Evolutionary conservation across 2,329 filamentous ascomycete genomes (phyloP), one percentile per base, ranked within the genome.

Genomic region (Gnomoniopsis sp.): DNA sequence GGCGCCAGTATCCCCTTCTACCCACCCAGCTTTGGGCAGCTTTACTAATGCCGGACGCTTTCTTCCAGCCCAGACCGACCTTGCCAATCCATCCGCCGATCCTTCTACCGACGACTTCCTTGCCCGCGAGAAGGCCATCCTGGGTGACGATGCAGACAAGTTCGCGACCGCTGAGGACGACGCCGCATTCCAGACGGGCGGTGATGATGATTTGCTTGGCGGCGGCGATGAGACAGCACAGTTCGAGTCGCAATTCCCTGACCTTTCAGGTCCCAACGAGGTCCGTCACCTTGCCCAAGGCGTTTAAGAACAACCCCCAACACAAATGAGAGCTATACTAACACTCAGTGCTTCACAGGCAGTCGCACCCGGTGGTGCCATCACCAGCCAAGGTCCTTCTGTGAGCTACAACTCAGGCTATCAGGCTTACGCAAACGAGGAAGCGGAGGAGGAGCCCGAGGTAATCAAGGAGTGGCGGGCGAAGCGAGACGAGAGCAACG

Each of bases 401-500:
- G 79, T 86, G 49, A 81, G 72, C 72, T 86, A 84, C 74, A 86
- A 85, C 71, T 86, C 83, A 2, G 83, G 83, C 63, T 86, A 79
- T 71, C 77, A 81, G 64, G 79, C 86, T 57, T 80, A 79, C 59
- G 78, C 75, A 43, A 73, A 77, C 61, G 72, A 75, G 60, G 53
- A 56, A 33, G 53, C 19, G 17, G 92, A 96, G 69, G 86, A 91
- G 70, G 95, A 98, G 74, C 87, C 93, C 19, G 90, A 96, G 65
- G 89, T 96, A 21, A 88, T 97, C 72, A 88, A 84, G 78, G 84
- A 93, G 79, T 99, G 95, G 95, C 90, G 95, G 69, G 90, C 93
- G 75, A 88, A 89, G 70, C 89, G 95, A 65, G 90, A 96, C 69
- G 86, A 88, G 43, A 86, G 88, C 70, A 88, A 96, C 65, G 81